Conservation (phyloP, 2,329 filamentous ascomycete species). For the Cladosporium sp. region DNA sequence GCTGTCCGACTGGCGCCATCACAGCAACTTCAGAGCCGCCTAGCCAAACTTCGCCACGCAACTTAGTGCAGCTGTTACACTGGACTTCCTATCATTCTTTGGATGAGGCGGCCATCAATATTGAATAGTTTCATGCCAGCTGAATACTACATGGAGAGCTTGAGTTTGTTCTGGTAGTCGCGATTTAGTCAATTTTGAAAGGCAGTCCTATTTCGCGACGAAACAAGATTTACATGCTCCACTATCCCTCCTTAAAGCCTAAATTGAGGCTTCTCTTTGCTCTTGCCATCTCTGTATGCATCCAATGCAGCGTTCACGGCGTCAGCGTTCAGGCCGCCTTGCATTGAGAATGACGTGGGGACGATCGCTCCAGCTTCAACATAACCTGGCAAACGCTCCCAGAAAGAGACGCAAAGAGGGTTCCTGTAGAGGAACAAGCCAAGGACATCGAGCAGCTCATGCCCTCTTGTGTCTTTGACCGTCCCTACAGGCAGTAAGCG, state of each 20-base stretch:
- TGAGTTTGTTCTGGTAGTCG: too few species aligned
- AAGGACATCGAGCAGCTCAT: conserved; percentile 17
- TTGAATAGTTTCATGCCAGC: too few species aligned
- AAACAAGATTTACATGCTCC: not conserved
- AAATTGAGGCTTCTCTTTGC: conserved; percentile 11
- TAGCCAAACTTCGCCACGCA: too few species aligned
- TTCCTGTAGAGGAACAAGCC: conserved; percentile 5
- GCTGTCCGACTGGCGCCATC: too few species aligned
- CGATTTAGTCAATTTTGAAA: too few species aligned
- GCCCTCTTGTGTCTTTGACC: conserved; percentile 10
- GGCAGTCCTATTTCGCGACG: too few species aligned
- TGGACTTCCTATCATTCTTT: too few species aligned
- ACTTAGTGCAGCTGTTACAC: too few species aligned
- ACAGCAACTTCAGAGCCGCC: too few species aligned
- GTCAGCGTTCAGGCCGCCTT: not conserved
- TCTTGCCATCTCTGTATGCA: conserved; percentile 12
- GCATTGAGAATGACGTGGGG: not conserved
- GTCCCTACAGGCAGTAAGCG: conserved; percentile 1
- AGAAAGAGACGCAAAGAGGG: not conserved
- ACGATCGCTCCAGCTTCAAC: conserved; percentile 2
- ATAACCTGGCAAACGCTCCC: conserved; percentile 9
- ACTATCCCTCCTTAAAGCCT: not conserved
- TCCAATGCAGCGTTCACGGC: conserved; percentile 11
- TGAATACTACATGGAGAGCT: not conserved
- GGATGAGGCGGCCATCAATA: too few species aligned